Evolutionary conservation across 1,284 basidiomycete species (phyloP).

Genomic region (Cystobasidiaceae sp.): DNA sequence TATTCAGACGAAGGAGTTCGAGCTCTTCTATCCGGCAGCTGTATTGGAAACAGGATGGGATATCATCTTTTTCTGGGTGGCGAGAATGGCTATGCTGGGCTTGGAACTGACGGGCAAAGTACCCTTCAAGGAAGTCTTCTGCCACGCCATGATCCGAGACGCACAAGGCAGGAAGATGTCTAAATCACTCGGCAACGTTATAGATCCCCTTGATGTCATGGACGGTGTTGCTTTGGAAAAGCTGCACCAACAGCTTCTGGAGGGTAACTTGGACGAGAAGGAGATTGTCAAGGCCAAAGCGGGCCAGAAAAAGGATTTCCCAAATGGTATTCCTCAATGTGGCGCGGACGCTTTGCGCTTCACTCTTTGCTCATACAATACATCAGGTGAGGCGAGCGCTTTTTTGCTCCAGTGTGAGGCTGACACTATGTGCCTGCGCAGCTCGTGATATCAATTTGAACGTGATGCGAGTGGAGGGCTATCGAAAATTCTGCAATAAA

Average conservation of each 20-base stretch:
- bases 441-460: conserved; percentile 94
- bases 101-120: conserved; percentile 81
- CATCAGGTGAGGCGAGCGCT: conserved; percentile 56
- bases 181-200: conserved; percentile 96
- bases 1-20: conserved; percentile 63
- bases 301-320: conserved; percentile 99
- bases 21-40: conserved; percentile 79
- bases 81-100: conserved; percentile 94
- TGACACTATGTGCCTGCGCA: conserved; percentile 40
- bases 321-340: conserved; percentile 97
- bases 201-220: conserved; percentile 95
- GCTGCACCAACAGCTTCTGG: conserved; percentile 79
- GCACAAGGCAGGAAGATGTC: conserved; percentile 99
- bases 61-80: conserved; percentile 99
- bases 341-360: conserved; percentile 95
- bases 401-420: background rate
- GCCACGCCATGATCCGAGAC: conserved; percentile 98
- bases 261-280: conserved; percentile 90
- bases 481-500: conserved; percentile 99
- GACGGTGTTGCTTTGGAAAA: conserved; percentile 74
- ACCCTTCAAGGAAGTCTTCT: conserved; percentile 96
- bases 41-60: conserved; percentile 98
- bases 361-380: conserved; percentile 87
- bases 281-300: conserved; percentile 86
- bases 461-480: conserved; percentile 94